phyloP scores from a whole-genome alignment of 108 stramenopile genomes.

The Licmophora abbreviata region DNA sequence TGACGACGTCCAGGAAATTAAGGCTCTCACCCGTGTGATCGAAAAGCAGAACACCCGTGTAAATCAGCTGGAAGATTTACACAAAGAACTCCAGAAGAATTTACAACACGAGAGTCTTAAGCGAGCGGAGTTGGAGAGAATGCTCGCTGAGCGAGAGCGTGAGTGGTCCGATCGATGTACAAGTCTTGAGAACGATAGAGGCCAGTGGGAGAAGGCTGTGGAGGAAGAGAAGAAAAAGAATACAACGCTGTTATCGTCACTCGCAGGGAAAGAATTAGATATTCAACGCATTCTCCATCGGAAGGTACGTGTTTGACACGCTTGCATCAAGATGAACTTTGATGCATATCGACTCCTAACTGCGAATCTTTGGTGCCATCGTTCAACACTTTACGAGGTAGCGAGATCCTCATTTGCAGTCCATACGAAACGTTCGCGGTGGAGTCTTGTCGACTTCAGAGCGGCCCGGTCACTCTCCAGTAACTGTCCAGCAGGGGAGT shows the following conservation, averaged over 20 bases:
- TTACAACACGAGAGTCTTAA: constrained; percentile 32
- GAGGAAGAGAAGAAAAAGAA: constrained; percentile 41
- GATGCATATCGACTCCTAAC: too few species aligned
- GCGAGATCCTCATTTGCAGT: constrained; percentile 12
- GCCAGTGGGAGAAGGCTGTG: constrained; percentile 34
- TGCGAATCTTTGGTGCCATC: too few species aligned
- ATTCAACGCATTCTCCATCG: constrained; percentile 51
- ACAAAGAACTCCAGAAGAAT: constrained; percentile 38
- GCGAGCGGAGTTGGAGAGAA: constrained; percentile 34
- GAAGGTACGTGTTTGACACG: constrained; percentile 34
- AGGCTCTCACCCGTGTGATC: constrained; percentile 42
- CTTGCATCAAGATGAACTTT: too few species aligned
- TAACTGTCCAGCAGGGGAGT: too few species aligned
- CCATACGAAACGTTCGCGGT: constrained; percentile 16
- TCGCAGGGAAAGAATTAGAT: constrained; percentile 57
- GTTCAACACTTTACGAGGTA: constrained; percentile 7
- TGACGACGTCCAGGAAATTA: constrained; percentile 53
- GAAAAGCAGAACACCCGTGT: constrained; percentile 38
- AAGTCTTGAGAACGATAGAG: constrained; percentile 31
- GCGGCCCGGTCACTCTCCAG: too few species aligned
- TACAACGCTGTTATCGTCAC: constrained; percentile 26
- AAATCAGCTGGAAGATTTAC: constrained; percentile 28
- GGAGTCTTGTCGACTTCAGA: too few species aligned
- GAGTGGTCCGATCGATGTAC: constrained; percentile 33
- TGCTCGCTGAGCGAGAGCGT: constrained; percentile 39